Percentiles rank a stretch among this genome's conserved stretches.
Evolutionary conservation across 371 early-diverging fungal genomes (phyloP).

Genomic region (Blakeslea trispora): DNA sequence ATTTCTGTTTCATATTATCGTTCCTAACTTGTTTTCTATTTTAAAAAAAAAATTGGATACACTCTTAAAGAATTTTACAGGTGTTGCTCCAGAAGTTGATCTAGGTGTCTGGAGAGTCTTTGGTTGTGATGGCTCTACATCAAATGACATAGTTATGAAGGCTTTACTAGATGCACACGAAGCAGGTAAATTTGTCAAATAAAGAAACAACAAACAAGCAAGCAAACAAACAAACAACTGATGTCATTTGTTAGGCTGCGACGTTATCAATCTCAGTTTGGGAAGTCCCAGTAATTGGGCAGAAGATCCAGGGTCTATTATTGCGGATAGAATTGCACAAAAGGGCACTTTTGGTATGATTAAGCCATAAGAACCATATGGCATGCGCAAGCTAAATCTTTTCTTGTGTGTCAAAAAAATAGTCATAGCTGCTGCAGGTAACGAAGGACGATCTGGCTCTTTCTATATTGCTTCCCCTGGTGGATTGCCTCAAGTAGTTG

Average conservation of each 20-base stretch:
- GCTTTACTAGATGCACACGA: conserved; percentile 69
- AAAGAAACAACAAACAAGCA: too few relatives aligned
- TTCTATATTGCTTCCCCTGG: conserved; percentile 57
- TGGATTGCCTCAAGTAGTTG: conserved; percentile 48
- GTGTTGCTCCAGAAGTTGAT: conserved; percentile 68
- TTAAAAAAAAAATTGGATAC: too few relatives aligned
- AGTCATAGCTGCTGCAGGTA: conserved; percentile 68
- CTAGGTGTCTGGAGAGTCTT: conserved; percentile 69
- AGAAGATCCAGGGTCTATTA: conserved; percentile 53
- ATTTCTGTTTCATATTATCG: too few relatives aligned
- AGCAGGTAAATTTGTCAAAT: conserved; percentile 40
- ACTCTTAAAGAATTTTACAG: conserved; percentile 45
- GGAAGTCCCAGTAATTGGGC: conserved; percentile 67
- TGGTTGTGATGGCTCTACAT: conserved; percentile 66
- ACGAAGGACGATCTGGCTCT: conserved; percentile 61
- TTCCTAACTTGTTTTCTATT: too few relatives aligned
- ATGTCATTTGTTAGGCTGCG: conserved; percentile 31
- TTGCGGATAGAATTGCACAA: conserved; percentile 50
- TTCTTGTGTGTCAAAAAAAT: not conserved
- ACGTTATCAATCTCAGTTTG: conserved; percentile 74
- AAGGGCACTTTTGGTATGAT: conserved; percentile 36
- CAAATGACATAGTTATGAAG: conserved; percentile 65
- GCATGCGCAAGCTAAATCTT: too few relatives aligned
- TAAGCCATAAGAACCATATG: too few relatives aligned
- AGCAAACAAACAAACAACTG: not conserved